Conservation (phyloP, 306 rosid genomes). For the Vachellia pachyceras region DNA sequence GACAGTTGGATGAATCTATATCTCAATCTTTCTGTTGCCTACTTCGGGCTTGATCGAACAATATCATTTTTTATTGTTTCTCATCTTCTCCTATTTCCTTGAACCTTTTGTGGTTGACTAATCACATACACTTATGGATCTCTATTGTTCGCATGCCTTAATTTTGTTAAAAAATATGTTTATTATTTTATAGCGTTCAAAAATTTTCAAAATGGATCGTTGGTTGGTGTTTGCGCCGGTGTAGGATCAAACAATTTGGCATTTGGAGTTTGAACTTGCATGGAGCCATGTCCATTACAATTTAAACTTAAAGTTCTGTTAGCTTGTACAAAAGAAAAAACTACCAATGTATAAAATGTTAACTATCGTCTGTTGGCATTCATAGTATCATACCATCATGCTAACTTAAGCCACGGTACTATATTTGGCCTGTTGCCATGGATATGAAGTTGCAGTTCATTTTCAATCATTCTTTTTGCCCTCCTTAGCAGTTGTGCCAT, state of each 20-base stretch:
- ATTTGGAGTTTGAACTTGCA: not conserved
- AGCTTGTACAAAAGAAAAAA: not conserved
- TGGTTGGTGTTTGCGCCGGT: not conserved
- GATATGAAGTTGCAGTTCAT: not conserved
- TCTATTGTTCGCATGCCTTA: not conserved
- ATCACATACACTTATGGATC: conserved; percentile 18
- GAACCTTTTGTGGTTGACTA: conserved; percentile 15
- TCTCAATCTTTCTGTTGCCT: not conserved
- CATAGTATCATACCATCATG: not conserved
- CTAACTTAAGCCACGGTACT: not conserved
- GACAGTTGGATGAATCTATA: not conserved
- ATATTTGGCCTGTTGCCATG: not conserved
- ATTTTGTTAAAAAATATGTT: too few species aligned
- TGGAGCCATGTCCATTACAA: not conserved
- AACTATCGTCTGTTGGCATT: too few species aligned
- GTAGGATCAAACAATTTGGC: not conserved
- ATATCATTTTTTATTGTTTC: not conserved
- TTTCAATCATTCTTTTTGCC: not conserved
- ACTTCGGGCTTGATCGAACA: not conserved
- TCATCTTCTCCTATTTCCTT: not conserved
- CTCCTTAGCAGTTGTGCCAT: not conserved
- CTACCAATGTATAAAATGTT: not conserved
- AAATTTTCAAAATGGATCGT: not conserved
- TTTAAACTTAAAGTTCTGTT: not conserved
- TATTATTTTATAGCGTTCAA: not conserved